Conservation (phyloP, 2,329 filamentous ascomycete species). For the Acrocalymma vagum region DNA sequence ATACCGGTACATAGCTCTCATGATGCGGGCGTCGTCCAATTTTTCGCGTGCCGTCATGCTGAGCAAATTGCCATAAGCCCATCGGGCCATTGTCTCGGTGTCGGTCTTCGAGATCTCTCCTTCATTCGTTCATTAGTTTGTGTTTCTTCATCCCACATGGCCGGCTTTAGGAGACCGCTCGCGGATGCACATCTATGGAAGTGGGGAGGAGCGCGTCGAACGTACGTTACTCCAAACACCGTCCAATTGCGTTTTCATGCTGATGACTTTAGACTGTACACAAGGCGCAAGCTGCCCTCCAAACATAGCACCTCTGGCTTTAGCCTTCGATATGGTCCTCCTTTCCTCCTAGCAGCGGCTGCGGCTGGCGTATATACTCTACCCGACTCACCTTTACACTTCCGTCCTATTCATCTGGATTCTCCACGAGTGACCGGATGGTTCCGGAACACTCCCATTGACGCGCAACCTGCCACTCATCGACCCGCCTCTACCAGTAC, state of each 20-base stretch:
- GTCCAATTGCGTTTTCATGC: background rate
- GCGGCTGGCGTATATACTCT: slow-evolving; percentile 30
- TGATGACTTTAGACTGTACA: slow-evolving; percentile 34
- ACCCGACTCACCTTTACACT: slow-evolving; percentile 19
- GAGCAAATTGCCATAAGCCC: slow-evolving; percentile 29
- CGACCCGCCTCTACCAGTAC: slow-evolving; percentile 28
- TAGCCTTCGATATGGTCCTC: slow-evolving; percentile 37
- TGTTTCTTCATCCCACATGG: slow-evolving; percentile 24
- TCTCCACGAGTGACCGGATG: slow-evolving; percentile 27
- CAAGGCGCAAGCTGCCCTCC: slow-evolving; percentile 17
- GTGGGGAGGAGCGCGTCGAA: slow-evolving; percentile 35
- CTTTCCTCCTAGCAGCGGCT: slow-evolving; percentile 32
- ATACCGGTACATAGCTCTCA: too few species aligned
- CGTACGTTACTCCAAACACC: slow-evolving; percentile 22
- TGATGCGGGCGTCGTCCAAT: too few species aligned
- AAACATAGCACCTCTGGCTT: slow-evolving; percentile 21
- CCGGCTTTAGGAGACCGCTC: slow-evolving; percentile 29
- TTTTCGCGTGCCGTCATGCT: slow-evolving; percentile 35
- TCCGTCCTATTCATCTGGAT: slow-evolving; percentile 37
- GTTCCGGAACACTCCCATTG: slow-evolving; percentile 20
- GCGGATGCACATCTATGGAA: slow-evolving; percentile 37
- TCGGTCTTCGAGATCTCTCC: slow-evolving; percentile 4
- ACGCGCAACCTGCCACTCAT: too few species aligned
- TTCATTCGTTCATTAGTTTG: slow-evolving; percentile 10
- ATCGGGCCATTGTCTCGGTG: slow-evolving; percentile 22